phyloP scores from a whole-genome alignment of 805 yeast genomes.

The Lipomyces sp. region DNA sequence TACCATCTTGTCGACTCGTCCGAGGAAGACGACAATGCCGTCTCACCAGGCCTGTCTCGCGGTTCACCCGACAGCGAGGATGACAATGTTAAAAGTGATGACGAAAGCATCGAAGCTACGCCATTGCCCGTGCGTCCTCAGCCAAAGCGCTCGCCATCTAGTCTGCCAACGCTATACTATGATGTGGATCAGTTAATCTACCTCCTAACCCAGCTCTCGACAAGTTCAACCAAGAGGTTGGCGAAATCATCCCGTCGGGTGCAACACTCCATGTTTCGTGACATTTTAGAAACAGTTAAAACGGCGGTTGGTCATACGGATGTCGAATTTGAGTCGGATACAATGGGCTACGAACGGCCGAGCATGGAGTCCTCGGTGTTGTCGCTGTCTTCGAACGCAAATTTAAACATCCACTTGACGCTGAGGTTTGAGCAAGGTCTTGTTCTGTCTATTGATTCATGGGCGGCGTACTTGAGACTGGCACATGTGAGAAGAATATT shows the following conservation, averaged over 20 bases:
- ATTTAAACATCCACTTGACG: conserved; percentile 28
- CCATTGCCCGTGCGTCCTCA: conserved; percentile 11
- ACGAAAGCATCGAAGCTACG: conserved; percentile 2
- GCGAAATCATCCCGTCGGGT: conserved; percentile 37
- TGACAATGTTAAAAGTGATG: conserved; percentile 12
- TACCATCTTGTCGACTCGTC: conserved; percentile 23
- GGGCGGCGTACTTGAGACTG: conserved; percentile 36
- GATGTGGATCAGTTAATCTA: conserved; percentile 32
- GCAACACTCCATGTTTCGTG: conserved; percentile 39
- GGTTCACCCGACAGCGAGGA: conserved; percentile 15
- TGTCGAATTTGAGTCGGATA: conserved; percentile 20
- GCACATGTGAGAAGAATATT: conserved; percentile 33
- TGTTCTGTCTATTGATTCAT: conserved; percentile 34
- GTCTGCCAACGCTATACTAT: conserved; percentile 29
- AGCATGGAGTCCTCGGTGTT: conserved; percentile 19
- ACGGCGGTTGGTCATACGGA: conserved; percentile 20
- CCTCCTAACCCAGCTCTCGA: conserved; percentile 35
- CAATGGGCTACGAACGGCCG: conserved; percentile 18
- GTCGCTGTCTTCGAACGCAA: conserved; percentile 7
- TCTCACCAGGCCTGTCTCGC: conserved; percentile 5
- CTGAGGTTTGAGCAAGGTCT: conserved; percentile 34
- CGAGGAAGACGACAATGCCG: conserved; percentile 20
- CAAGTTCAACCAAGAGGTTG: conserved; percentile 36
- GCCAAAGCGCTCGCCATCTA: conserved; percentile 17
- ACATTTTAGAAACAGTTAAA: conserved; percentile 38